Evolutionary conservation across 2,329 filamentous ascomycete genomes (phyloP).

Genomic region (Sporothrix luriei): DNA sequence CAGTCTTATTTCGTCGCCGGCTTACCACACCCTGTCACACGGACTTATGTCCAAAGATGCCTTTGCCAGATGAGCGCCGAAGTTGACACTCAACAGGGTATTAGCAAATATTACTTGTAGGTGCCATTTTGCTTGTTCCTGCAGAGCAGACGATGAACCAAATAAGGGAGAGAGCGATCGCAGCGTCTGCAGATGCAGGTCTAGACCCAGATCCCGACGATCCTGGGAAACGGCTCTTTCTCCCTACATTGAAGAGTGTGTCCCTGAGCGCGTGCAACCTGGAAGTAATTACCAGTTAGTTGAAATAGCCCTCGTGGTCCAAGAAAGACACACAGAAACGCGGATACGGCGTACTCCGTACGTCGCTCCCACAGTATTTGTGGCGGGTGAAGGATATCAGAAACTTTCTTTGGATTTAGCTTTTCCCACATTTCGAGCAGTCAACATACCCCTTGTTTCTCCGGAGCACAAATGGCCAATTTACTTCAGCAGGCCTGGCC

Average conservation of each 20-base stretch:
- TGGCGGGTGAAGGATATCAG: background rate
- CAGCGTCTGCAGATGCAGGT: background rate
- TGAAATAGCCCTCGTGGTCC: background rate
- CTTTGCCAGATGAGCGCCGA: background rate
- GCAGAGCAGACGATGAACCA: conserved; percentile 1
- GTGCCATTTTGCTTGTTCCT: background rate
- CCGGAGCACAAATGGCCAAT: conserved; percentile 19
- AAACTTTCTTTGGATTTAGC: background rate
- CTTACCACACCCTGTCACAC: conserved; percentile 16
- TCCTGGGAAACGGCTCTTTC: background rate
- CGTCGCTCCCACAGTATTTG: too few relatives aligned
- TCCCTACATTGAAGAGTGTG: conserved; percentile 8
- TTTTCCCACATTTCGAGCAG: background rate
- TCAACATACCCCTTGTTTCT: background rate
- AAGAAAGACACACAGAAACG: background rate
- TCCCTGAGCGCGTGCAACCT: conserved; percentile 20
- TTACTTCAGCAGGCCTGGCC: conserved; percentile 19
- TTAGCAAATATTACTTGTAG: background rate
- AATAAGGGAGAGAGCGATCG: conserved; percentile 17
- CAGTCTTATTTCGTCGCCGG: background rate
- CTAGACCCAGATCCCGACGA: conserved; percentile 1
- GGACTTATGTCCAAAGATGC: background rate
- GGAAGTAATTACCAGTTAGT: background rate
- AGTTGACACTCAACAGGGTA: too few relatives aligned
- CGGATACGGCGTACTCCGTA: conserved; percentile 1